phyloP scores from a whole-genome alignment of 2,329 filamentous ascomycete species.

The Neonectria neomacrospora region DNA sequence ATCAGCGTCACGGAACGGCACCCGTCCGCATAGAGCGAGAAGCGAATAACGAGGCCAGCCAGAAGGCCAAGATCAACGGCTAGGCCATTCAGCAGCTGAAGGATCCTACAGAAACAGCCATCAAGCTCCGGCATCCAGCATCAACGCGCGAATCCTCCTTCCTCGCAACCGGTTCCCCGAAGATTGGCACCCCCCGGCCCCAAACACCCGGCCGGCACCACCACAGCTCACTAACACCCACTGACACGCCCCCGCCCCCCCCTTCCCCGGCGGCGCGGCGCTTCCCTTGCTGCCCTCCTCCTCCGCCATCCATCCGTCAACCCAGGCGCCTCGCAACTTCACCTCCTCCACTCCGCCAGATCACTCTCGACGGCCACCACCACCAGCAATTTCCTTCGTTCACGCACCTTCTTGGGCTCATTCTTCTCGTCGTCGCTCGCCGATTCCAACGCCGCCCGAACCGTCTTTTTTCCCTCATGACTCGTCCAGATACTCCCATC shows the following conservation, averaged over 20 bases:
- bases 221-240: slow-evolving; percentile 10
- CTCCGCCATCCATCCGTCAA: slow-evolving; percentile 22
- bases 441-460: slow-evolving; percentile 48
- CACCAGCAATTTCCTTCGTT: slow-evolving; percentile 46
- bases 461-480: neutral
- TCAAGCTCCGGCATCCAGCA: neutral
- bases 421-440: slow-evolving; percentile 62
- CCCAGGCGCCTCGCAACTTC: slow-evolving; percentile 41
- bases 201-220: slow-evolving; percentile 15
- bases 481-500: slow-evolving; percentile 24
- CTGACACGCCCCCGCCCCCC: slow-evolving; percentile 16
- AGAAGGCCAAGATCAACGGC: neutral
- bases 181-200: neutral
- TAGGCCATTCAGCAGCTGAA: neutral
- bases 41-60: neutral
- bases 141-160: neutral
- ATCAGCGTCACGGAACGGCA: slow-evolving; percentile 22
- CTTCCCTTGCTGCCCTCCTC: slow-evolving; percentile 31
- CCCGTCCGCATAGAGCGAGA: neutral
- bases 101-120: neutral
- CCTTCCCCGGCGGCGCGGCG: slow-evolving; percentile 25
- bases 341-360: slow-evolving; percentile 45
- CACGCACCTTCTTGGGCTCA: slow-evolving; percentile 72
- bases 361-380: slow-evolving; percentile 26
- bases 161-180: neutral